Conservation (phyloP, 192 early-diverging fungal genomes). For the Mortierella alpina region DNA sequence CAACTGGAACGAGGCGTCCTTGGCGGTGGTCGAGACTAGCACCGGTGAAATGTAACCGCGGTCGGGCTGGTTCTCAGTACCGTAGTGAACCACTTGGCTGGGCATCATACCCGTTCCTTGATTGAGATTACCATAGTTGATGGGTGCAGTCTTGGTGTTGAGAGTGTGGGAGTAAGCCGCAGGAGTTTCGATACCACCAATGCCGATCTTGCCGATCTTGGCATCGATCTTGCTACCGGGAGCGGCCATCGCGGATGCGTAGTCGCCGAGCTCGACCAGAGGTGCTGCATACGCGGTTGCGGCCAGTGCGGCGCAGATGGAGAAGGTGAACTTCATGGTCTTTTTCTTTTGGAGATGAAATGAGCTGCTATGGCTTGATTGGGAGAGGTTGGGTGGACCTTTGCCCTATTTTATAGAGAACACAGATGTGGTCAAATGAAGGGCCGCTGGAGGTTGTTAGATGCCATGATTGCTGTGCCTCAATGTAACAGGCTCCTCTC, state of each 20-base stretch:
- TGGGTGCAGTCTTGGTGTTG: constrained; percentile 29
- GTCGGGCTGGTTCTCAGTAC: constrained; percentile 43
- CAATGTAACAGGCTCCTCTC: too few relatives aligned
- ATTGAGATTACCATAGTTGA: constrained; percentile 51
- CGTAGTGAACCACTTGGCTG: constrained; percentile 40
- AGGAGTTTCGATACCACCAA: constrained; percentile 27
- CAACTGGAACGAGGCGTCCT: constrained; percentile 27
- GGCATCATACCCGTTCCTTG: constrained; percentile 45
- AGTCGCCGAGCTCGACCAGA: constrained; percentile 1
- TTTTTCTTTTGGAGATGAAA: neutral
- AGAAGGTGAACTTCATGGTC: constrained; percentile 22
- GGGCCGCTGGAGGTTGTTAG: too few relatives aligned
- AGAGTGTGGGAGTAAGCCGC: constrained; percentile 24
- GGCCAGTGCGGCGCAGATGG: constrained; percentile 26
- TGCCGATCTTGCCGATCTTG: constrained; percentile 16
- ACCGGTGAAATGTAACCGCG: constrained; percentile 31
- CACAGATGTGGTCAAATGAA: too few relatives aligned
- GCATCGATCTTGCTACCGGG: constrained; percentile 3
- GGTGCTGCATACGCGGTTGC: constrained; percentile 19
- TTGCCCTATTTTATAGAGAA: neutral
- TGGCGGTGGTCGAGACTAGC: constrained; percentile 31
- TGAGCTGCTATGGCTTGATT: neutral
- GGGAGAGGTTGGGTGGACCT: neutral
- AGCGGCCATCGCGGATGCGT: neutral
- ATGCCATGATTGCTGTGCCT: too few relatives aligned